Conservation (phyloP, 1,139 yeast species). For the Kodamaea suecica region DNA sequence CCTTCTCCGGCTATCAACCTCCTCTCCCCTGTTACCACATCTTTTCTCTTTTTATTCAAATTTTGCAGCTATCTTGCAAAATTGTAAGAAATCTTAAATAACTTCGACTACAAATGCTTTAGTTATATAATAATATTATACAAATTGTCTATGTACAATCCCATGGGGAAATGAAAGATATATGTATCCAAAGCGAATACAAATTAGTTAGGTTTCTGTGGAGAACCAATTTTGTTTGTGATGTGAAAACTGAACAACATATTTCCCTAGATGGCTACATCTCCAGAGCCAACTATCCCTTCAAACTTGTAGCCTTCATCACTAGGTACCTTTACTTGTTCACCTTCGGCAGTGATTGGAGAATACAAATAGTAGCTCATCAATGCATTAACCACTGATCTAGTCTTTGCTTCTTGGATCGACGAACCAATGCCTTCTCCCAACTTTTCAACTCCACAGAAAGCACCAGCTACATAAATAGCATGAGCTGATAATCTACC, state of each 20-base stretch:
- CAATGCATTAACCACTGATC: slow-evolving; percentile 89
- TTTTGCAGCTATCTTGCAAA: too few species aligned
- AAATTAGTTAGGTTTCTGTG: too few species aligned
- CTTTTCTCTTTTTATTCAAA: too few species aligned
- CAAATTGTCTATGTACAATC: slow-evolving; percentile 2
- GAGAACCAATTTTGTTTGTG: too few species aligned
- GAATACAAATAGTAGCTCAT: slow-evolving; percentile 89
- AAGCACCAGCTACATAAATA: slow-evolving; percentile 87
- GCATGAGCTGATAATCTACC: slow-evolving; percentile 87
- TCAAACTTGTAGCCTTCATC: slow-evolving; percentile 46
- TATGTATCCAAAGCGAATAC: neutral
- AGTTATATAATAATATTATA: slow-evolving; percentile 1
- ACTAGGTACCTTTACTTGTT: slow-evolving; percentile 54
- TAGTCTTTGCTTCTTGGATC: slow-evolving; percentile 83
- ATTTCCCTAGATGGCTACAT: slow-evolving; percentile 41
- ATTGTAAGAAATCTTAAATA: neutral
- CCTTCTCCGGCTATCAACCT: too few species aligned
- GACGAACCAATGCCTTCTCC: slow-evolving; percentile 98
- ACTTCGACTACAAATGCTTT: neutral
- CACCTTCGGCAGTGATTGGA: slow-evolving; percentile 54
- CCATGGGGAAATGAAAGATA: slow-evolving; percentile 1
- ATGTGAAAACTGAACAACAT: neutral
- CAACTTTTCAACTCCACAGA: slow-evolving; percentile 74
- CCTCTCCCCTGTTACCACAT: too few species aligned
- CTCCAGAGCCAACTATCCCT: slow-evolving; percentile 54